Percentiles rank a stretch among this genome's conserved stretches.
Conservation (phyloP, 2,329 filamentous ascomycete genomes). For the Furcasterigmium sp. region DNA sequence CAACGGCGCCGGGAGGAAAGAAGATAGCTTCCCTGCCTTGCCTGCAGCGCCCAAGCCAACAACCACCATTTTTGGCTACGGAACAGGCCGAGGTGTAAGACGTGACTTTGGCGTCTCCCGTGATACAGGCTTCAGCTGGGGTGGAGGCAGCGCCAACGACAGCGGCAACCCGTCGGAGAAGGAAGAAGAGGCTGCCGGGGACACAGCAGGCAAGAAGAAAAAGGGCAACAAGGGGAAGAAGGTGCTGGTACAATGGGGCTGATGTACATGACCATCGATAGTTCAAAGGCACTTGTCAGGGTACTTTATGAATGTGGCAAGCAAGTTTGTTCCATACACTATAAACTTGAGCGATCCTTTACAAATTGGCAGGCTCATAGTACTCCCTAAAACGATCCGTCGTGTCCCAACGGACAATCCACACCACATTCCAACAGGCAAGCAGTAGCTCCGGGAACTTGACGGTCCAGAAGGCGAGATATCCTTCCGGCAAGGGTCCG, state of each 20-base stretch:
- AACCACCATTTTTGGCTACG: constrained; percentile 59
- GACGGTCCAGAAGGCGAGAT: constrained; percentile 76
- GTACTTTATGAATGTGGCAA: no score
- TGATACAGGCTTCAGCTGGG: constrained; percentile 51
- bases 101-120: constrained; percentile 41
- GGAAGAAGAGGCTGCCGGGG: constrained; percentile 19
- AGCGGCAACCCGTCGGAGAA: constrained; percentile 16
- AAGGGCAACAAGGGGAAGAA: constrained; percentile 55
- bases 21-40: constrained; percentile 75
- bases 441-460: constrained; percentile 76
- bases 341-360: not conserved
- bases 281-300: no score
- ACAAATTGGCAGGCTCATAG: constrained; percentile 46
- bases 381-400: constrained; percentile 68
- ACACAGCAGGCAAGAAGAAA: constrained; percentile 40
- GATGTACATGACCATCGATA: no score
- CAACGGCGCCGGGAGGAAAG: constrained; percentile 18
- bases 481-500: constrained; percentile 71
- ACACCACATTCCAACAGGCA: constrained; percentile 70
- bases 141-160: constrained; percentile 21
- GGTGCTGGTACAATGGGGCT: constrained; percentile 58
- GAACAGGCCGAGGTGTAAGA: constrained; percentile 45
- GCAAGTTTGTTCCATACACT: no score
- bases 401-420: constrained; percentile 57
- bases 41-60: constrained; percentile 69